These are phyloP conservation scores for Diaporthe nobilis DNA, from an alignment of 2,329 filamentous ascomycete genomes.

Conservation along the genomic window DNA sequence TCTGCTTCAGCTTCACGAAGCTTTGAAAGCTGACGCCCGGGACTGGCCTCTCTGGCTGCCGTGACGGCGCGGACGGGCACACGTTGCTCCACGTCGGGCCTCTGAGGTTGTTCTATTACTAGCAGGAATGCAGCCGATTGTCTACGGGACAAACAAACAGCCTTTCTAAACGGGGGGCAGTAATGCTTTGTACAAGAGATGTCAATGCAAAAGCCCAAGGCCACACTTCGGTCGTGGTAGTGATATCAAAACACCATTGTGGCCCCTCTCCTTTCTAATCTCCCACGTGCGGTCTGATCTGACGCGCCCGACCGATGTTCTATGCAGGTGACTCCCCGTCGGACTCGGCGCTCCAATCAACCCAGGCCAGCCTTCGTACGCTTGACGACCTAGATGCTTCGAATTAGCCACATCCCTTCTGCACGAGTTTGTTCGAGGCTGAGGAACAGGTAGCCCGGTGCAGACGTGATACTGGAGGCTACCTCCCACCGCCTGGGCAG, in stretches of 20 bases:
- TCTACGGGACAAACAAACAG: not conserved
- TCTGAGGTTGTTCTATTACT: slow-evolving; percentile 12
- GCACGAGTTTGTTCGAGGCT: too few species aligned
- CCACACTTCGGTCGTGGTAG: not conserved
- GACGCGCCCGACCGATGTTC: not conserved
- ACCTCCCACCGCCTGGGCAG: too few species aligned
- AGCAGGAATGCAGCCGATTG: not conserved
- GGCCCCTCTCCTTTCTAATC: not conserved
- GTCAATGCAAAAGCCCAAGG: not conserved
- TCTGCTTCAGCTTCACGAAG: too few species aligned
- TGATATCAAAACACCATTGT: not conserved
- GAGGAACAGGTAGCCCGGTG: not conserved
- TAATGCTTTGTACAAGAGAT: slow-evolving; percentile 1
- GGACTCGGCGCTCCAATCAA: slow-evolving; percentile 47
- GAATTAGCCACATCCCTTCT: not conserved
- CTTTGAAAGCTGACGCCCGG: not conserved
- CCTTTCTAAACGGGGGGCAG: not conserved
- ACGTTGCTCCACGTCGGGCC: not conserved
- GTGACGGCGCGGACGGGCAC: not conserved
- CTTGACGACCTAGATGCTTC: slow-evolving; percentile 82
- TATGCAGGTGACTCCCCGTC: not conserved
- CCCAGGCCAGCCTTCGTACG: slow-evolving; percentile 87
- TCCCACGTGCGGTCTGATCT: not conserved
- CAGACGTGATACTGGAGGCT: not conserved
- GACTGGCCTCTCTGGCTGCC: not conserved